Base-by-base conservation (phyloP, 164 flowering plant genomes). In the Magnolia changhungtana region DNA sequence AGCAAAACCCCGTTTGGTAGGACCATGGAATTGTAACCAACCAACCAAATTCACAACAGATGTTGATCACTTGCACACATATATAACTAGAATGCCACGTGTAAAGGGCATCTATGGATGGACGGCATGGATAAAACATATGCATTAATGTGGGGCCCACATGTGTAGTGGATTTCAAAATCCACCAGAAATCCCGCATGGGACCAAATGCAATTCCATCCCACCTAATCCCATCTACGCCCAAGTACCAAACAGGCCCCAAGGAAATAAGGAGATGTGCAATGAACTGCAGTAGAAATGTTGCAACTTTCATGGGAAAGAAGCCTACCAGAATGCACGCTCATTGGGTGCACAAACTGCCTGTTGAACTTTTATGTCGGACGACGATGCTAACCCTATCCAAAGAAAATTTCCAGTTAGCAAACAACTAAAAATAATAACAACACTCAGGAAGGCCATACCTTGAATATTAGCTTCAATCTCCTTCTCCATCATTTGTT, bases 401-500 rank as follows among this genome's bases (percentile, higher is more conserved):
- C 51, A 55, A 67, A 67, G 11, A 27, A 78, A 45, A 73, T 68
- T n/a, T 74, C 71, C 58, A 75, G 72, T 29, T 8, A 72, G 45
- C 63, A 75, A 52, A 6, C 13, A 50, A 29, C 19, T 73, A 71
- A 59, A 52, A 66, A 16, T 23, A 16, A 68, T 24, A 72, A 68
- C 3, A 27, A 51, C 20, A 52, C 20, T 23, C 11, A 20, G 4
- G 37, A 6, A 23, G 10, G 27, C 23, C 37, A 58, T 83, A 92
- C 97, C 97, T 73, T 65, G 81, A 66, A 84, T 82, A 19, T 72
- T 76, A 64, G 89, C 78, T 83, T 93, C 95, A 16, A 83, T 73
- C 51, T 80, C 83, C 27, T 88, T 75, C 82, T 93, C 97, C 52
- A 76, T 72, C 66, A 67, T 82, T 82, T 93, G 95, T 81, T 93